Base-by-base conservation (phyloP, 2,329 filamentous ascomycete species). In the Paracamarosporium sp. region DNA sequence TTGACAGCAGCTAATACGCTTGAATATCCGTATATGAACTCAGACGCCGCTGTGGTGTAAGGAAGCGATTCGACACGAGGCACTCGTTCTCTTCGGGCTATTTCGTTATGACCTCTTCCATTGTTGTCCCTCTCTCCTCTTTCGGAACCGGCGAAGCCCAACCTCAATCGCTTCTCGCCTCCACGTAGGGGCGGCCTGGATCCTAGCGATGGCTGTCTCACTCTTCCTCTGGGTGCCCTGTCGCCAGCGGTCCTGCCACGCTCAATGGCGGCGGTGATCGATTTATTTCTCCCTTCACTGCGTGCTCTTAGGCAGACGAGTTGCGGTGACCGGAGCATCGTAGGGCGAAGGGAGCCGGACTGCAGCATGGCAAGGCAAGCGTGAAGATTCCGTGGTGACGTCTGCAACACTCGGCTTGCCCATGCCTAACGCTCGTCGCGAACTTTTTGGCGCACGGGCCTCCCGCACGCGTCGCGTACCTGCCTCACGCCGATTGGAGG, bases 11-110 rank as follows among this genome's bases (percentile, higher is more conserved):
- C 90, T 61, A 90, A 84, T 22, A 98, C 92, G 1, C 91, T 88
- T 2, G 90, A 91, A 43, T 85, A 86, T 5, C 95, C 95, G 72
- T 96, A 98, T 2, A 99, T 81, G 67, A 97, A 98, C 60, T 97
- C 90, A 0, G 93, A 97, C 5, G 92, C 91, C 0, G 94, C 90
- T 0, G 92, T 96, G 0, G 91, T 92, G 71, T 94, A 89, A 1
- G 87, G 86, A 17, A 90, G 82, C 64, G 85, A 65, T 38, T 72
- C 68, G 4, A 27, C 33, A 7, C 24, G 13, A 15, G 30, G n/a
- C 11, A 31, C 12, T 4, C 30, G 4, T 25, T 15, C 17, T 33
- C 25, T 24, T 4, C 25, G 35, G 8, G 5, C 11, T 5, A 5
- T 33, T 17, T 30, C 9, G 33, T n/a, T 24, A 24, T 38, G 13